Evolutionary conservation across 1,284 basidiomycete genomes (phyloP), one percentile per base, ranked within the genome.

Genomic region (Boletus mariae): DNA sequence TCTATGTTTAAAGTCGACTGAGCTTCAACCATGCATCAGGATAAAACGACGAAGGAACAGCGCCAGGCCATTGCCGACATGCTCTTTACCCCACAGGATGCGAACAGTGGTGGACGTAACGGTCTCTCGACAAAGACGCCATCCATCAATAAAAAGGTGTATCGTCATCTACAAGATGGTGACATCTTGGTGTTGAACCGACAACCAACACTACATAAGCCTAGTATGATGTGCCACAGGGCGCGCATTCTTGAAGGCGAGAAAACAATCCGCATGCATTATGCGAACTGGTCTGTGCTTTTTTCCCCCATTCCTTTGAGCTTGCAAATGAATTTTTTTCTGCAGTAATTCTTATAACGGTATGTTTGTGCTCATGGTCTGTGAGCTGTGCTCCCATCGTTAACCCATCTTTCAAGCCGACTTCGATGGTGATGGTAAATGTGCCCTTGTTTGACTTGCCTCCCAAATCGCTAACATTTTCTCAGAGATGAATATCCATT

Each of bases 191-290:
- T 99, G 61, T 78, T 99, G 51, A 99, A 99, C 70, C 92, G 97
- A 58, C 97, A 99, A 78, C 97, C 97, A 9, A 99, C 97, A 1
- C 78, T 99, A 55, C 97, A 99, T 73, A 99, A 99, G 71, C 96
- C 97, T n/a, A 94, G 91, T 78, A 99, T 99, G 96, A 99, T 99
- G 97, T 91, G 89, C 10, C 97, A 99, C 73, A 90, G 85, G 62
- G 97, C 96, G 25, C 87, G 89, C 58, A 91, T 99, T 15, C 73
- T 99, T 57, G 83, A 87, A 56, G 97, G 96, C 45, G 97, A 99
- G 74, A 98, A 98, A 78, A 99, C 97, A 1, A 99, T 99, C 71
- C 85, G 97, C 31, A 98, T 99, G 96, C 97, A 99, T 77, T 99
- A 99, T 68, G 97, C 97, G 46, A 99, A 99, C 69, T 99, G 97